phyloP scores from a whole-genome alignment of 2,329 filamentous ascomycete genomes.

The Phialophora chinensis region DNA sequence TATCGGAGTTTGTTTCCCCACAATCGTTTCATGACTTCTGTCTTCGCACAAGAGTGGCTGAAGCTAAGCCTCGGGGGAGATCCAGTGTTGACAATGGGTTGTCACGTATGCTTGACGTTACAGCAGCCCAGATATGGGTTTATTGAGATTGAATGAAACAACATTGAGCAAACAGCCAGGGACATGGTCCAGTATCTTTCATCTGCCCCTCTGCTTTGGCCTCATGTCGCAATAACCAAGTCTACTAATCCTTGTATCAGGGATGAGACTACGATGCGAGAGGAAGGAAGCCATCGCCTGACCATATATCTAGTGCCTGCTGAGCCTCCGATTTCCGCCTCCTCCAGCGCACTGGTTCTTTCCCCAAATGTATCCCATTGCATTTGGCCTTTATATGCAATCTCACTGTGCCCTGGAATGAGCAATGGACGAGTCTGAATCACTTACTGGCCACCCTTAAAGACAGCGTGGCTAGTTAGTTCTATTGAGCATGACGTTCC shows the following conservation, averaged over 20 bases:
- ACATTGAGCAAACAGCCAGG: not conserved
- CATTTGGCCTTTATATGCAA: not conserved
- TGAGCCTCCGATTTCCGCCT: not conserved
- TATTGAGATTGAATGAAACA: slow-evolving; percentile 1
- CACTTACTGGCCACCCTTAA: not conserved
- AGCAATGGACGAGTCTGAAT: not conserved
- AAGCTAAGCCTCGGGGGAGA: not conserved
- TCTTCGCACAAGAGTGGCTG: not conserved
- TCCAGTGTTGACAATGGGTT: slow-evolving; percentile 8
- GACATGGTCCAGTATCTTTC: not conserved
- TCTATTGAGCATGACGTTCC: not conserved
- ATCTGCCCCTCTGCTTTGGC: not conserved
- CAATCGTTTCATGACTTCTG: slow-evolving; percentile 16
- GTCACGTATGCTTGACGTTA: slow-evolving; percentile 35
- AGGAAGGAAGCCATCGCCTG: not conserved
- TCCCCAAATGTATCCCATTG: not conserved
- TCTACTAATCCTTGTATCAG: not conserved
- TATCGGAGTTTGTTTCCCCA: slow-evolving; percentile 8
- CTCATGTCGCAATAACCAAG: not conserved
- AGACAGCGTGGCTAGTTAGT: not conserved
- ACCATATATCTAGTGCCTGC: not conserved
- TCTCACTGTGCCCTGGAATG: not conserved
- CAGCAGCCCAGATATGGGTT: slow-evolving; percentile 27
- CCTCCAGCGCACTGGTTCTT: not conserved
- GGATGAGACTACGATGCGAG: not conserved